Base-by-base conservation (phyloP, 352 stramenopile species). In the Pythium phragmiticola region DNA sequence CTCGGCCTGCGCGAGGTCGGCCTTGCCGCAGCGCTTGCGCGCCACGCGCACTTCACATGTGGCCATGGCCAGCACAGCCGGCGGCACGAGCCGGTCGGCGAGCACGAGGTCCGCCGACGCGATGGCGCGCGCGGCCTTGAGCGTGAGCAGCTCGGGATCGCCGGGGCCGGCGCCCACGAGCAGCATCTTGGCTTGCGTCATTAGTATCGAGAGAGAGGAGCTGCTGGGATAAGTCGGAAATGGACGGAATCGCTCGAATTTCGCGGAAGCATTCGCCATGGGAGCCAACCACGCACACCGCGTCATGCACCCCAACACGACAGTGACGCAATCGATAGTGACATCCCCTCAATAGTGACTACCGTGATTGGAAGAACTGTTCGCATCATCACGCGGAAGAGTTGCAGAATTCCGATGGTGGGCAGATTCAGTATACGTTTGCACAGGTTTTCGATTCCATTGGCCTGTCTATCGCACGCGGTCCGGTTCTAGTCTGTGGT, bases 1-100 rank as follows among this genome's bases (percentile, higher is more conserved):
- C 70, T 98, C 89, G 2, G 89, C 78, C 69, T 98, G 91, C 28
- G 95, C 95, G 45, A 96, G 68, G 59, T 98, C 94, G 4, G 95
- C 94, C 67, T 96, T 98, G 65, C 96, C 95, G 39, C 95, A 97
- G 60, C 89, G 77, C 76, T 99, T 99, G 63, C 95, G 80, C 4
- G 95, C 96, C 26, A 98, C 80, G 55, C 87, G 90, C 43, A 98
- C 77, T 68, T 98, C 86, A 53, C 92, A 94, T 26, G 73, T 71
- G 57, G 97, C 85, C 60, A 99, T 69, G 42, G 79, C 74, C n/a
- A 98, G 72, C 60, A 98, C 95, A 55, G 97, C 90, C 33, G 76
- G 16, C 7, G 90, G 91, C 45, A 99, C 94, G 4, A 99, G 78
- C 16, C 95, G 84, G 78, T 99, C 96, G 7, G 88, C 76, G 58